Base-by-base conservation (phyloP, 2,329 filamentous ascomycete genomes). In the Rutstroemia sp. region DNA sequence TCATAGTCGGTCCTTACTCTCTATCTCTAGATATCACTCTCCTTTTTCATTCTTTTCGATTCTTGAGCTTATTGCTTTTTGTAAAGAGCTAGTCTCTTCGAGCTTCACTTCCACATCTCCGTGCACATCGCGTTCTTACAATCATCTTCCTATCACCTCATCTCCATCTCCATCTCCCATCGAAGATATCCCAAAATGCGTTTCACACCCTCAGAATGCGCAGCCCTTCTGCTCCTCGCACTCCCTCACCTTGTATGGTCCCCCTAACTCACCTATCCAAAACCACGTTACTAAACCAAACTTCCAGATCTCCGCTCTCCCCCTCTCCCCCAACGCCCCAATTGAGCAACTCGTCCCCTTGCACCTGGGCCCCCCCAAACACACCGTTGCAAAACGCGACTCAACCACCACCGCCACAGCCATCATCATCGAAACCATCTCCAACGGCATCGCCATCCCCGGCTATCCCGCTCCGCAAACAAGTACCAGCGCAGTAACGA, bases 241-340 rank as follows among this genome's bases (percentile, higher is more conserved):
- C 5, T 54, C 2, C 52, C 52, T 8, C 30, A 19, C 3, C 27
- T 54, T 12, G 52, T n/a, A n/a, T n/a, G n/a, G n/a, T n/a, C n/a
- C n/a, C n/a, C n/a, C n/a, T n/a, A n/a, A n/a, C n/a, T n/a, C n/a
- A n/a, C n/a, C n/a, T n/a, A n/a, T n/a, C n/a, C n/a, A n/a, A n/a
- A n/a, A n/a, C n/a, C n/a, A n/a, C n/a, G n/a, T n/a, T n/a, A n/a
- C n/a, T n/a, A n/a, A n/a, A n/a, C n/a, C n/a, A n/a, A n/a, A n/a
- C n/a, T n/a, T n/a, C n/a, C n/a, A 55, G 52, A 55, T 55, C 5
- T 50, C 38, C 4, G 46, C 46, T 34, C 38, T 50, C 1, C 52
- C 52, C 3, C 23, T 55, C 12, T 23, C 52, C 1, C n/a, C 52
- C 1, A 21, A 27, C 8, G 25, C 34, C 1, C n/a, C 21, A 34